Base-by-base conservation (phyloP, 495 filamentous ascomycete species). In the Echria macrotheca region DNA sequence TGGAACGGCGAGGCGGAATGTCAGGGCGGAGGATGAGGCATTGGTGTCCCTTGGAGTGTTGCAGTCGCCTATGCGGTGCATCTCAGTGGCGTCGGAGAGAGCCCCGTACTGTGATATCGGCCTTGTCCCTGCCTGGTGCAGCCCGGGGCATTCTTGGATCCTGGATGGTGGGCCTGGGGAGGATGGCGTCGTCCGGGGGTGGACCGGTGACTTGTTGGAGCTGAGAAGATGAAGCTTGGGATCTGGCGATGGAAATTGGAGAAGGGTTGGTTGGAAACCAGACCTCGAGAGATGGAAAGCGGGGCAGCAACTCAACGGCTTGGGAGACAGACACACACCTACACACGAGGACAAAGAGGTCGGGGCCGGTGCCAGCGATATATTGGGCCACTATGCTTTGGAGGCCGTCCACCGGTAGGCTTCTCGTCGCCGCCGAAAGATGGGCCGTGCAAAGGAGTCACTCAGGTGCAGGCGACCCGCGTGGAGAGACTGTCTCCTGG, bases 51-150 rank as follows among this genome's bases (percentile, higher is more conserved):
- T 50, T 44, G 54, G 41, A 50, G 53, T 32, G 61, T 62, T 50
- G 28, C 59, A 64, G 44, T 59, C 53, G 61, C 43, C 49, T 60
- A 54, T 56, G 49, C 45, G 46, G 23, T 53, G 55, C 53, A 57
- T 57, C 46, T 38, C 58, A 54, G 39, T 54, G 48, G 55, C 55
- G 49, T 46, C 23, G 36, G 50, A 52, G 50, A 38, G 45, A 46
- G 44, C 28, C 37, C 31, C 32, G 44, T 24, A 44, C 21, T 51
- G 49, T 31, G 53, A 25, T 45, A 22, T 28, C 42, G 33, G 23
- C 21, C 11, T 44, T 14, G 15, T 22, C 31, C 12, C 4, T 17
- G 53, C 23, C 2, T 51, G 37, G 38, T 40, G 50, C 18, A 32
- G 36, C 21, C 44, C 44, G 42, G 35, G 26, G 40, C 47, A 45